Percentiles rank a stretch among this genome's conserved stretches.
These are phyloP conservation scores for Monosporascus sp. DNA, from an alignment of 2,329 filamentous ascomycete genomes.

Conservation along the genomic window DNA sequence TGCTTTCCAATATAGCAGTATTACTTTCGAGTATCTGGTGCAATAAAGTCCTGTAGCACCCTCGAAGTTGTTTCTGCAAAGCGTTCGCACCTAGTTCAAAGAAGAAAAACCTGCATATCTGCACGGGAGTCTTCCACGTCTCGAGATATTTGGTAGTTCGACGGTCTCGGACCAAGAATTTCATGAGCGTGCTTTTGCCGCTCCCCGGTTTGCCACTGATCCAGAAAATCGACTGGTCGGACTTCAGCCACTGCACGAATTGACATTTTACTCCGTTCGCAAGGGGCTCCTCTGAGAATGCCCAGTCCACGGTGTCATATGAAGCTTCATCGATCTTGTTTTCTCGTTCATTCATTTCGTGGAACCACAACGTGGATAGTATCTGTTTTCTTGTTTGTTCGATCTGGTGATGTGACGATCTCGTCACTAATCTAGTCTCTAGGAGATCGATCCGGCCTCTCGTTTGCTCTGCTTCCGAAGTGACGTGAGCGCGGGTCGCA, in stretches of 20 bases:
- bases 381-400: neutral
- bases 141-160: conserved; percentile 1
- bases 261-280: neutral
- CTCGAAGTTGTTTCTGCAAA: conserved; percentile 4
- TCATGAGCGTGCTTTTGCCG: conserved; percentile 16
- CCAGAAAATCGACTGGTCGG: conserved; percentile 10
- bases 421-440: neutral
- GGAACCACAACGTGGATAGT: conserved; percentile 6
- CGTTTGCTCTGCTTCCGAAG: neutral
- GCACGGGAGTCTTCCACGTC: neutral
- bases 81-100: conserved; percentile 3
- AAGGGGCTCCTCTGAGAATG: neutral
- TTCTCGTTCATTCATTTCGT: conserved; percentile 9
- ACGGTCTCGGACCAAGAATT: conserved; percentile 1
- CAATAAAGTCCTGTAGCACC: conserved; percentile 7
- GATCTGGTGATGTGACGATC: neutral
- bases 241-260: conserved; percentile 8
- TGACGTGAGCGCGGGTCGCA: conserved; percentile 2
- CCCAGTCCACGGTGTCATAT: conserved; percentile 2
- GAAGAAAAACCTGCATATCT: conserved; percentile 7
- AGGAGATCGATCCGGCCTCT: neutral
- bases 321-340: conserved; percentile 5
- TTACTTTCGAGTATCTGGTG: conserved; percentile 4
- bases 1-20: neutral
- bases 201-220: conserved; percentile 14